Percentiles rank a stretch among this genome's conserved stretches.
Evolutionary conservation across 495 filamentous ascomycete species (phyloP).

Genomic region (Hypoxylon fragiforme): DNA sequence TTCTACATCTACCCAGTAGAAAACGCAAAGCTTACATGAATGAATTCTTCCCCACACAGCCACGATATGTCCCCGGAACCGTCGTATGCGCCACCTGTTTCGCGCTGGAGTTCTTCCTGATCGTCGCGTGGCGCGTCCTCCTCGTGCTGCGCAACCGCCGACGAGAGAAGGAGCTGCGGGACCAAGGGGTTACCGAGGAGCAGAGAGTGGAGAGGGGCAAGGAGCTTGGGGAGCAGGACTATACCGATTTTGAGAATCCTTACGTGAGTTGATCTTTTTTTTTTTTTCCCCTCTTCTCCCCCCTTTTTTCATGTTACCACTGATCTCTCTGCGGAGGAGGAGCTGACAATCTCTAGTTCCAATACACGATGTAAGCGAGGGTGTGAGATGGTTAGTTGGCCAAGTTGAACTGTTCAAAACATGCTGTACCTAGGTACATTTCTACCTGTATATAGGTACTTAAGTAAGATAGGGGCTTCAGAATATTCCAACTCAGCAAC

Average conservation of each 20-base stretch:
- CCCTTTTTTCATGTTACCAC: too few species aligned
- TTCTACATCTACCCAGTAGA: not conserved
- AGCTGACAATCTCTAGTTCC: not conserved
- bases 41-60: slow-evolving; percentile 21
- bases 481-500: too few species aligned
- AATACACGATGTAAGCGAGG: not conserved
- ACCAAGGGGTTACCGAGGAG: slow-evolving; percentile 34
- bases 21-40: slow-evolving; percentile 6
- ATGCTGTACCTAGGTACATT: too few species aligned
- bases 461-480: too few species aligned
- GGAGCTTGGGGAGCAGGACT: slow-evolving; percentile 38
- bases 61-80: slow-evolving; percentile 36
- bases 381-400: too few species aligned
- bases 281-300: too few species aligned
- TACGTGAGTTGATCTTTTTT: slow-evolving; percentile 19
- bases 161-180: slow-evolving; percentile 28
- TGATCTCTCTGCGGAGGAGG: not conserved
- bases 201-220: slow-evolving; percentile 35
- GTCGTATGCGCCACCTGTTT: slow-evolving; percentile 35
- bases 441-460: too few species aligned
- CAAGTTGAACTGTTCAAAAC: too few species aligned
- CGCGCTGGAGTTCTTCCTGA: slow-evolving; percentile 33
- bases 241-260: slow-evolving; percentile 38
- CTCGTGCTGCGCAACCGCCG: slow-evolving; percentile 35
- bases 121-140: slow-evolving; percentile 30